Base-by-base conservation (phyloP, 495 filamentous ascomycete genomes). In the Annulohypoxylon moriforme region DNA sequence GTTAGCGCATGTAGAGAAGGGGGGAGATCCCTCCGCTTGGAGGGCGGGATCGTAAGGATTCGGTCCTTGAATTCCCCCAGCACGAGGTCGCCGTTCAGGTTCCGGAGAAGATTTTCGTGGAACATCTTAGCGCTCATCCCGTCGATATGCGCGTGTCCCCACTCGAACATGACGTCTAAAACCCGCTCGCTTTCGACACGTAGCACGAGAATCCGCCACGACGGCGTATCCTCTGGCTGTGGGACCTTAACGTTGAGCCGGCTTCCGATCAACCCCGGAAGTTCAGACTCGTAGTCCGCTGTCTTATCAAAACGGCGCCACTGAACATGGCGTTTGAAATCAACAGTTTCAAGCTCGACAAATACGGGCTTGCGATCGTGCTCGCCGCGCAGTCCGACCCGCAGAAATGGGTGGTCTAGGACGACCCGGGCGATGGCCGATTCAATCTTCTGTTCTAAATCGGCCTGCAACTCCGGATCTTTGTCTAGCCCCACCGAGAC, bases 91-190 rank as follows among this genome's bases (percentile, higher is more conserved):
- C 7, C 20, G 22, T 69, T 68, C 14, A 82, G 71, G 22, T 74
- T 50, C 11, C 73, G 53, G 22, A 81, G 72, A 10, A 81, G 69
- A 14, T 69, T 67, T 50, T 73, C 50, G 38, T 81, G 80, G 38
- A 82, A 81, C 6, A 72, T 33, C 40, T 75, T 75, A 4, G 73
- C 77, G 55, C 78, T 75, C 5, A 75, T 77, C 1, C 81, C 80
- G 62, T 82, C 80, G 4, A 68, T 68, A 11, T 80, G 67, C 5
- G 69, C 53, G 22, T 83, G 81, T 24, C 79, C 79, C 20, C 69
- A 76, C 18, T 77, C 77, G 56, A 80, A 77, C 22, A 81, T 56
- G 27, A 77, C 67, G 42, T 80, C 76, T 11, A 81, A 6, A 14
- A 64, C 57, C 27, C 14, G 4, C 2, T 29, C 46, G 14, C 60